Conservation (phyloP, 2,329 filamentous ascomycete species). For the Penicillium sp. region DNA sequence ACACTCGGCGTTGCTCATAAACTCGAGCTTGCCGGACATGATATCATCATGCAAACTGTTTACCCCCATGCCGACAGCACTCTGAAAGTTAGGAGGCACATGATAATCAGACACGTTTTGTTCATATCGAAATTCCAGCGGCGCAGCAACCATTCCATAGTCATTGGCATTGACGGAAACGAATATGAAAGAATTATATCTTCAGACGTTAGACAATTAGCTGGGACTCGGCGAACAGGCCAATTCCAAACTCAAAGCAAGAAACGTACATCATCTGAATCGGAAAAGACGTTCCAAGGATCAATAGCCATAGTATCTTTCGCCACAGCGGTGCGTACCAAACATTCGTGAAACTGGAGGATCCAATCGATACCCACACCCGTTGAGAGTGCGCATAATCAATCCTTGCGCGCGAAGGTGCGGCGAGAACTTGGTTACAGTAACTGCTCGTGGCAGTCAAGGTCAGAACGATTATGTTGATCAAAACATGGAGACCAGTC, state of each 20-base stretch:
- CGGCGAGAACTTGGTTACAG: neutral
- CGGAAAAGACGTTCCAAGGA: neutral
- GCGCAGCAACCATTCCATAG: neutral
- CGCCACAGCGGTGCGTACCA: neutral
- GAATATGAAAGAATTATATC: neutral
- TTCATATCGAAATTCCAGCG: neutral
- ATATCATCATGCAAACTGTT: neutral
- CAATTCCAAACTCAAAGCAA: too few species aligned
- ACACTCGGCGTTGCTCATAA: neutral
- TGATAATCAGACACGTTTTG: too few species aligned
- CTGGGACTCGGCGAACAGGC: too few species aligned
- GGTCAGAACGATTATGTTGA: neutral
- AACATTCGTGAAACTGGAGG: neutral
- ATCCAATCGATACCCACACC: conserved; percentile 1
- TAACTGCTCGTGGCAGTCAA: conserved; percentile 2
- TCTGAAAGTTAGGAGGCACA: neutral
- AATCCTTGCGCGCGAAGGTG: neutral
- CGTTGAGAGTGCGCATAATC: neutral
- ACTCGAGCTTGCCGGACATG: neutral
- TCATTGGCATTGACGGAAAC: neutral
- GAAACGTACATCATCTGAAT: neutral
- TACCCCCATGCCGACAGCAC: neutral
- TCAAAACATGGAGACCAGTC: neutral
- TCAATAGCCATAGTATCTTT: neutral
- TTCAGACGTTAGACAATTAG: too few species aligned